A percentile compares a stretch with the other conserved stretches of the same genome.
phyloP scores from a whole-genome alignment of 2,329 filamentous ascomycete species.

The Sporothrix brunneoviolacea region DNA sequence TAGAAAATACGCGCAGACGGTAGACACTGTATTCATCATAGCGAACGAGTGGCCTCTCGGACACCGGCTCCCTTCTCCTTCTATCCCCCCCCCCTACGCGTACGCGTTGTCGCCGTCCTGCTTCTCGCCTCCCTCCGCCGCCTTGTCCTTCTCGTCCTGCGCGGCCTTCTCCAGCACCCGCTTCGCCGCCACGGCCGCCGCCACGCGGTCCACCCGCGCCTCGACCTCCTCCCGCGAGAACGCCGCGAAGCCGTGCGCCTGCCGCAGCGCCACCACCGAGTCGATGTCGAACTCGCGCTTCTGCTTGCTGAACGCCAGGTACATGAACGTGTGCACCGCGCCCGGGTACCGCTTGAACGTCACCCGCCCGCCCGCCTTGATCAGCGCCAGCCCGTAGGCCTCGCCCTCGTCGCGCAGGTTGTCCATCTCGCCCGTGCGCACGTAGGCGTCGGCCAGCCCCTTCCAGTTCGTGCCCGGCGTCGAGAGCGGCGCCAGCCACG shows the following conservation, averaged over 20 bases:
- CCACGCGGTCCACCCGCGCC: slow-evolving; percentile 7
- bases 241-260: slow-evolving; percentile 13
- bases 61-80: too few relatives aligned
- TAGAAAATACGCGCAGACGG: too few relatives aligned
- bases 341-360: slow-evolving; percentile 15
- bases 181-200: neutral
- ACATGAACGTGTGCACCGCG: slow-evolving; percentile 14
- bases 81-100: neutral
- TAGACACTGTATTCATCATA: too few relatives aligned
- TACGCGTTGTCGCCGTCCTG: neutral
- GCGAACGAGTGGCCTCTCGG: too few relatives aligned
- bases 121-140: neutral
- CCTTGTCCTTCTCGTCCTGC: neutral
- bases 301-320: slow-evolving; percentile 1
- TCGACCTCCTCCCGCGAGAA: neutral
- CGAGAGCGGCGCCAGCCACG: slow-evolving; percentile 31
- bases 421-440: slow-evolving; percentile 16
- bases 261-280: slow-evolving; percentile 13
- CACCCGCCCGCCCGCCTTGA: slow-evolving; percentile 7
- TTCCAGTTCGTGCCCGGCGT: slow-evolving; percentile 34
- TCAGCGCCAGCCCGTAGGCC: slow-evolving; percentile 14
- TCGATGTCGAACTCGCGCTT: slow-evolving; percentile 14
- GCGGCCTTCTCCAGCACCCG: neutral
- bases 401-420: slow-evolving; percentile 18
- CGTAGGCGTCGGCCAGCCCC: slow-evolving; percentile 31